Evolutionary conservation across 768 basidiomycete genomes (phyloP), one percentile per base, ranked within the genome.

Genomic region (Boletus coccyginus): DNA sequence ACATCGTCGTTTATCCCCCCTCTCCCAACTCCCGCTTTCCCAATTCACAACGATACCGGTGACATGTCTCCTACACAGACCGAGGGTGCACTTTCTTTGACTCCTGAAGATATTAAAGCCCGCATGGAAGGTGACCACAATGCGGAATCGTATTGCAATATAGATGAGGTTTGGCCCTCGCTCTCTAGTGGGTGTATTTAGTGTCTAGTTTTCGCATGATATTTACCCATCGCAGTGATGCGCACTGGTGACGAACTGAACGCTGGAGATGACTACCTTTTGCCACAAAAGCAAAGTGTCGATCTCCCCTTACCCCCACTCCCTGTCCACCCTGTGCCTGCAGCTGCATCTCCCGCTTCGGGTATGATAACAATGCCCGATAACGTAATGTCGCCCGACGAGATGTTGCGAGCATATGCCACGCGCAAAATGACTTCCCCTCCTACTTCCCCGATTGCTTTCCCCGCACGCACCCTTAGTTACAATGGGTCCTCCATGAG

Each of bases 381-480:
- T 2, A 74, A 62, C 35, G 60, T 72, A 46, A 81, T 81, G 79
- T 77, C 78, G 1, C 89, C 89, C 4, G 90, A 92, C 65, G 89
- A 82, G 27, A 87, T 91, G 85, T 75, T 91, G 44, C 82, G 86
- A 38, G 86, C 86, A 1, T 90, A 89, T 57, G 88, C 88, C 7
- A 80, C 75, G 29, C 75, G 80, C 58, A 73, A 70, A 44, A 63
- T 68, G 14, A 59, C 64, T 12, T 74, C 72, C 27, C 73, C 72
- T 57, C 71, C 72, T 45, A 62, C 66, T 33, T 65, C 70, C 3
- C 60, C 72, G 14, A 63, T 73, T 14, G 57, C 70, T 19, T 73
- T 70, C 51, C 70, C 70, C 12, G 42, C 60, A 3, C 72, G 65
- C 24, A 49, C 60, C 27, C 61, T 63, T 39, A 69, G 61, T 48